Base-by-base conservation (phyloP, 306 rosid genomes). In the Senna tora region DNA sequence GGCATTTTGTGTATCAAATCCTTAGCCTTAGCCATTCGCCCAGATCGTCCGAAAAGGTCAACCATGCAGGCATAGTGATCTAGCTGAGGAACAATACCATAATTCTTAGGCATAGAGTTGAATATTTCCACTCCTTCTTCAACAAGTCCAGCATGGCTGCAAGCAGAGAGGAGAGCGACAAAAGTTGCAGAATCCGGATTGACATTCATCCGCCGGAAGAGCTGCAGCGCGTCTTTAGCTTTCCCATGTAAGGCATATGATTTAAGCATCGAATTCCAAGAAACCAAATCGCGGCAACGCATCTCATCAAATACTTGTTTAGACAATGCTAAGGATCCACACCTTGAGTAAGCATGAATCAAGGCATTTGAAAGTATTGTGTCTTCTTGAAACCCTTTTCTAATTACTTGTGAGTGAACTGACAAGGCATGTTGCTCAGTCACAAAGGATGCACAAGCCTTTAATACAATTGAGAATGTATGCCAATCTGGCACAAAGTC, bases 61-160 rank as follows among this genome's bases (percentile, higher is more conserved):
- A 90, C 87, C 97, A 93, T 87, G 85, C 96, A 90, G 67, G 94
- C 87, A 79, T 86, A 93, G 69, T 93, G 98, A 71, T 93, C 97
- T 34, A 83, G 78, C 34, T 84, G 87, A 61, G 90, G 96, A 63
- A 57, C 68, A 69, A 87, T 71, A 42, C 88, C 79, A 46, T 87
- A 84, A 57, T 28, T 72, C 61, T 67, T 64, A 62, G 51, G 28
- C 89, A 93, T 87, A 25, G 79, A 78, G 58, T 82, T 77, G 67
- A 89, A 93, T 20, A 90, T 74, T 32, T 70, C 60, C 58, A 17
- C 77, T 47, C 98, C 98, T 81, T 87, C 87, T 42, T 84, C 88
- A 36, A 93, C 87, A 11, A 86, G 84, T 57, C 95, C 98, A 70
- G 87, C 87, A 70, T 93, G 97, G 79, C 96, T 89, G 75, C 98